Percentiles rank a stretch among this genome's conserved stretches.
These are phyloP conservation scores for Curvularia sp. DNA, from an alignment of 2,329 filamentous ascomycete species.

Conservation along the genomic window DNA sequence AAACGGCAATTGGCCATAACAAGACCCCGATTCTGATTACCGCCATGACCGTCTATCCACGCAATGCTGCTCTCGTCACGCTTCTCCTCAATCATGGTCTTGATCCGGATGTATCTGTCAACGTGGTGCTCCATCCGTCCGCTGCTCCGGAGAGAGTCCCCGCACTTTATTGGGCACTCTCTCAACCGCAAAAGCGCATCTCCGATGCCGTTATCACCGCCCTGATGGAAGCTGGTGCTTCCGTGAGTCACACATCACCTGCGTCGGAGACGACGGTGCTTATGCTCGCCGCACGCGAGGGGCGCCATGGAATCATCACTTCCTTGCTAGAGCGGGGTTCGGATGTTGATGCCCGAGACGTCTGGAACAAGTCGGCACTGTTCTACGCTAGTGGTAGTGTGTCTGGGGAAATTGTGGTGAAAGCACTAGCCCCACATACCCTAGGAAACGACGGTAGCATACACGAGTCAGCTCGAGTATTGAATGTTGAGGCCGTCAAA, in stretches of 20 bases:
- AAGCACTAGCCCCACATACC: slow-evolving; percentile 62
- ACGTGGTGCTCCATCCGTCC: slow-evolving; percentile 55
- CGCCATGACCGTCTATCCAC: slow-evolving; percentile 38
- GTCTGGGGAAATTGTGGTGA: slow-evolving; percentile 36
- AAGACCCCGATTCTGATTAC: slow-evolving; percentile 33
- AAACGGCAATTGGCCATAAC: slow-evolving; percentile 24
- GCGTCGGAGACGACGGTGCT: slow-evolving; percentile 64
- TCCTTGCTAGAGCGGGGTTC: slow-evolving; percentile 64
- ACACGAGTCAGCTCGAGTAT: slow-evolving; percentile 67
- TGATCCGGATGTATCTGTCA: slow-evolving; percentile 52
- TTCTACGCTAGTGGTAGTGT: slow-evolving; percentile 64
- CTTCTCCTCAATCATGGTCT: slow-evolving; percentile 36
- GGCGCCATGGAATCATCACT: slow-evolving; percentile 64
- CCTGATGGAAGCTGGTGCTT: slow-evolving; percentile 63
- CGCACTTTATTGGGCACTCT: slow-evolving; percentile 66
- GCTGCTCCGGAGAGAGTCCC: slow-evolving; percentile 64
- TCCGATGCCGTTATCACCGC: slow-evolving; percentile 65
- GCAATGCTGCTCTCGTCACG: slow-evolving; percentile 29
- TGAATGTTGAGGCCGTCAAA: slow-evolving; percentile 64
- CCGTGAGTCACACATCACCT: slow-evolving; percentile 63
- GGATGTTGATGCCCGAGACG: slow-evolving; percentile 66
- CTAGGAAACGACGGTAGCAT: slow-evolving; percentile 70
- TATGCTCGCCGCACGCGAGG: slow-evolving; percentile 64
- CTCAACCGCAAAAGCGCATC: slow-evolving; percentile 68
- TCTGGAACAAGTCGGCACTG: slow-evolving; percentile 64